These are phyloP conservation scores for Vitis riparia DNA, from an alignment of 164 flowering plant species.

Conservation along the genomic window DNA sequence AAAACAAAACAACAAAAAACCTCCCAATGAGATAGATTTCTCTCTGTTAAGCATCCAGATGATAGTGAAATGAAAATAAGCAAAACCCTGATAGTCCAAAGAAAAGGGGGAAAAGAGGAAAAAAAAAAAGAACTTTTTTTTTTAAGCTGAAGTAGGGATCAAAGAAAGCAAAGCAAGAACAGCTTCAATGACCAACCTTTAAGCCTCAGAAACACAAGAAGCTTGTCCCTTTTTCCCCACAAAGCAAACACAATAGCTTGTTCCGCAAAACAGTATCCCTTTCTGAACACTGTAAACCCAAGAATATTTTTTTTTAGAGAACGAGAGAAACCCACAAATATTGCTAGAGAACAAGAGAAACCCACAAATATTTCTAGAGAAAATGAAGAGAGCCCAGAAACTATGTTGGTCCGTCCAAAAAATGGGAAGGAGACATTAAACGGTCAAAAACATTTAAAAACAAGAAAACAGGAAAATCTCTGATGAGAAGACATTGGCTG, in stretches of 20 bases:
- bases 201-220: conserved; percentile 21
- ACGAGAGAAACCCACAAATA: conserved; percentile 1
- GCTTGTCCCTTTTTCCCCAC: conserved; percentile 6
- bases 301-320: neutral
- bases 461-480: conserved; percentile 1
- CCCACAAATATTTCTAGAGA: neutral
- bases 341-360: neutral
- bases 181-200: conserved; percentile 36
- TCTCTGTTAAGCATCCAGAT: no score
- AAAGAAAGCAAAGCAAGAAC: conserved; percentile 16
- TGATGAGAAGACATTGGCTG: neutral
- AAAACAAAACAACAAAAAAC: neutral
- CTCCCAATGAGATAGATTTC: neutral
- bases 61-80: neutral
- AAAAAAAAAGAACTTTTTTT: neutral
- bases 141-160: neutral
- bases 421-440: conserved; percentile 6
- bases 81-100: neutral
- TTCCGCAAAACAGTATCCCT: conserved; percentile 20
- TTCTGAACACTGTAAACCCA: conserved; percentile 1
- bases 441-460: conserved; percentile 23
- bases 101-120: neutral
- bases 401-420: conserved; percentile 1
- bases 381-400: conserved; percentile 7
- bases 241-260: conserved; percentile 31